Base-by-base conservation (phyloP, 1,284 basidiomycete genomes). In the Veloporphyrellus conicus region DNA sequence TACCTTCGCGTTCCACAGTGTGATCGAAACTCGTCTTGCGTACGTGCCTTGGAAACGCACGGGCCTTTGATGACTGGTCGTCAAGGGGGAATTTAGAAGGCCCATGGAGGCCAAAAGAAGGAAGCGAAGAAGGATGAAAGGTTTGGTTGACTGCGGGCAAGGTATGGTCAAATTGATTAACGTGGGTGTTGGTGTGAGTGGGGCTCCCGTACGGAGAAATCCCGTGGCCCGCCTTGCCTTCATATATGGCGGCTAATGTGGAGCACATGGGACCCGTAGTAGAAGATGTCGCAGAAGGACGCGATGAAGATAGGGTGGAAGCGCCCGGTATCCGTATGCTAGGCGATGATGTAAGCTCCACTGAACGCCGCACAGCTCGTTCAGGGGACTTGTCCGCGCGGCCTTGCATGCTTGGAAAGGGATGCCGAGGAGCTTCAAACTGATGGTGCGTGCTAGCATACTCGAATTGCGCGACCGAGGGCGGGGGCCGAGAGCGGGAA, bases 21-120 rank as follows among this genome's bases (percentile, higher is more conserved):
- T 93, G 91, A 69, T 94, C 91, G 63, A 93, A 93, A 67, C 88
- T 91, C 37, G 91, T 91, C 74, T 94, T 93, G 54, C 92, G 81
- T 48, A 93, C 87, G 61, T 87, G 84, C 50, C 84, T 79, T 42
- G 90, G 84, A 68, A 90, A 91, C 6, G 79, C 72, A 53, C 76
- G 74, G 58, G 78, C 68, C 52, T 69, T 65, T 54, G 74, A 65
- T 47, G 70, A 58, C 22, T 70, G 55, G 51, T 59, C 63, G 47
- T 59, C 67, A 53, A 62, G 62, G 38, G 72, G 74, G 68, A 51
- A 60, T 58, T 75, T 72, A 53, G 71, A 68, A 49, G 74, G 69
- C 41, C 79, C 79, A 64, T 82, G 78, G 37, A 82, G 61, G 47
- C 84, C 83, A 48, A 75, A 70, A 31, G 82, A 74, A 27, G 85